Percentiles rank a stretch among this genome's conserved stretches.
Evolutionary conservation across 176 grass and related monocot species (phyloP).

Genomic region (Eremochloa ophiuroides): DNA sequence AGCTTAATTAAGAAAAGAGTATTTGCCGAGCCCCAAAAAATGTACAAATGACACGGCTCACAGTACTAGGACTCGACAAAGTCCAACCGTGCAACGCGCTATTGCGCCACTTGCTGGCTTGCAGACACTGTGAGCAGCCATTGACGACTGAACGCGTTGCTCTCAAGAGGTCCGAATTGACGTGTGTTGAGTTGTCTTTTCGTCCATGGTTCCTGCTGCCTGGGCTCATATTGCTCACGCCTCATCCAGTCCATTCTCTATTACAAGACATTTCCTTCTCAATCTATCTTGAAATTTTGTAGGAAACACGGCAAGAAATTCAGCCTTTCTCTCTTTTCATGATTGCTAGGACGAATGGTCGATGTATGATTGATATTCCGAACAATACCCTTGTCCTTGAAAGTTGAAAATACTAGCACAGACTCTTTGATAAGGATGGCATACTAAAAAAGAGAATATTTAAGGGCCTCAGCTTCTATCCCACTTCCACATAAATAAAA

Average conservation of each 20-base stretch:
- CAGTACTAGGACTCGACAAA: neutral
- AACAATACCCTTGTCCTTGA: no score
- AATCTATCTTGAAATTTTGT: neutral
- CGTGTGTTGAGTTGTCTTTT: neutral
- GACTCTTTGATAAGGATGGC: no score
- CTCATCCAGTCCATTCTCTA: no score
- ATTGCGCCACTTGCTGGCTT: neutral
- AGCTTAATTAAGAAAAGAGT: neutral
- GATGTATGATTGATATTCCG: no score
- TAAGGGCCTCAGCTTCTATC: no score
- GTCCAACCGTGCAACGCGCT: slow-evolving; percentile 3
- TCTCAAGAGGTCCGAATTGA: neutral
- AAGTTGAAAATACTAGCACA: no score
- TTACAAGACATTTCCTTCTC: no score
- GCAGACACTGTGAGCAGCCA: neutral
- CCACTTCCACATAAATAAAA: no score
- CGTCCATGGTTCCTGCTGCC: neutral
- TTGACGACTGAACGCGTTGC: neutral
- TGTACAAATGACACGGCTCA: neutral
- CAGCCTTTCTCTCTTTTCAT: neutral
- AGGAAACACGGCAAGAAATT: neutral
- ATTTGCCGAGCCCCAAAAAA: neutral
- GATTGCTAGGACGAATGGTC: neutral
- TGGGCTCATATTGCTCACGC: neutral
- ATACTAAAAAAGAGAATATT: no score